phyloP scores from a whole-genome alignment of 768 basidiomycete species.

The Psilocybe cubensis region DNA sequence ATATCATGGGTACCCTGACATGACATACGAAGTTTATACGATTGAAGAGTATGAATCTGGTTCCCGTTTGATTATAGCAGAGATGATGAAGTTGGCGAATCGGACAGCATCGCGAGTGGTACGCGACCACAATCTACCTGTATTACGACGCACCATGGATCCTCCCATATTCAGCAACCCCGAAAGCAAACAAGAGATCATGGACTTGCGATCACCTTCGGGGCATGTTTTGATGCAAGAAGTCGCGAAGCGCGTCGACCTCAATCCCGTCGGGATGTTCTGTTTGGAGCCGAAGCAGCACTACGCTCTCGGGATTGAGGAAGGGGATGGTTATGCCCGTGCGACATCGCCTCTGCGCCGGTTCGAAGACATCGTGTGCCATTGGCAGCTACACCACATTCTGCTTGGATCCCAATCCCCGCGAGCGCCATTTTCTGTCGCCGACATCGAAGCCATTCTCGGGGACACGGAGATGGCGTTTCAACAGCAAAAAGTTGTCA shows the following conservation, averaged over 20 bases:
- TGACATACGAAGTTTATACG: constrained; percentile 47
- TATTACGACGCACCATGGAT: constrained; percentile 58
- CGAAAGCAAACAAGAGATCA: constrained; percentile 43
- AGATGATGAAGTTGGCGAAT: constrained; percentile 83
- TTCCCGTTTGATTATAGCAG: constrained; percentile 64
- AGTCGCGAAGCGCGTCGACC: constrained; percentile 34
- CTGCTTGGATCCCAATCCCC: constrained; percentile 45
- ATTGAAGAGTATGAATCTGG: constrained; percentile 34
- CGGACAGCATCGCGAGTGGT: constrained; percentile 77
- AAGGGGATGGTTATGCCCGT: constrained; percentile 80
- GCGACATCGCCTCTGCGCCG: constrained; percentile 89
- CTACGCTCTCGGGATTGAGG: constrained; percentile 66
- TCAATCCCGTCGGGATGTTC: constrained; percentile 43
- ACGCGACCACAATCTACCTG: constrained; percentile 58
- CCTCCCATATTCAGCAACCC: constrained; percentile 33
- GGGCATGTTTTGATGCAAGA: constrained; percentile 44
- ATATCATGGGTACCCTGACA: constrained; percentile 53
- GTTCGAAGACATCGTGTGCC: constrained; percentile 77
- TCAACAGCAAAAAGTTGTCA: constrained; percentile 14
- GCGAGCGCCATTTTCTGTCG: constrained; percentile 45
- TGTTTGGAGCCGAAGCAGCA: constrained; percentile 64
- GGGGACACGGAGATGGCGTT: constrained; percentile 37
- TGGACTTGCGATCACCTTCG: constrained; percentile 48
- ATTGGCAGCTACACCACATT: constrained; percentile 93
- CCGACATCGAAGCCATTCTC: constrained; percentile 46